Conservation (phyloP, 2,329 filamentous ascomycete species). For the Fusarium drepaniforme region DNA sequence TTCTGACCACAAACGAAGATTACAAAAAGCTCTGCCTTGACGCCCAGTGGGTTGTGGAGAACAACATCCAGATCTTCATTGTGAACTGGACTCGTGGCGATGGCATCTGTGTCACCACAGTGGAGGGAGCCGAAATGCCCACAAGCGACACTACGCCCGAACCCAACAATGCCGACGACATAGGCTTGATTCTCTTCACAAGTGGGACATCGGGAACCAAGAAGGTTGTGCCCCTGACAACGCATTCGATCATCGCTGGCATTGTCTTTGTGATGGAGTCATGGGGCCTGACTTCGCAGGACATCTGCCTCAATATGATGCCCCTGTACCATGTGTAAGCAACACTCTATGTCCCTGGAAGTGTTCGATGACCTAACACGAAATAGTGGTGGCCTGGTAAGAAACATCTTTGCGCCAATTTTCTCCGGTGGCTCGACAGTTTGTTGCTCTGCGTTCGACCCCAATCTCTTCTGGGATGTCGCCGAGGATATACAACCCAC, state of each 20-base stretch:
- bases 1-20: conserved; percentile 59
- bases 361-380: background rate
- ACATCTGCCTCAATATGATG: conserved; percentile 71
- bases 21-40: conserved; percentile 54
- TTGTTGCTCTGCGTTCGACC: conserved; percentile 66
- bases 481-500: conserved; percentile 61
- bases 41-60: conserved; percentile 44
- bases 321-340: conserved; percentile 68
- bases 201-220: conserved; percentile 70
- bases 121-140: conserved; percentile 22
- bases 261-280: conserved; percentile 65
- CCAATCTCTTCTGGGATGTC: conserved; percentile 68
- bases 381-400: conserved; percentile 62
- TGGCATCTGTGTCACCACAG: conserved; percentile 49
- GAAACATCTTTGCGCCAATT: conserved; percentile 67
- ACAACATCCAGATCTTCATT: conserved; percentile 54
- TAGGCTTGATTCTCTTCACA: conserved; percentile 66
- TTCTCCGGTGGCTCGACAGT: conserved; percentile 66
- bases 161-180: conserved; percentile 60
- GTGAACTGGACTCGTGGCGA: conserved; percentile 53
- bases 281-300: conserved; percentile 60
- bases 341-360: background rate
- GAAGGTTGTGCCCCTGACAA: conserved; percentile 67
- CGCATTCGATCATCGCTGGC: conserved; percentile 63
- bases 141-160: conserved; percentile 9